phyloP scores from a whole-genome alignment of 1,284 basidiomycete species.

The Puccinia triticina region DNA sequence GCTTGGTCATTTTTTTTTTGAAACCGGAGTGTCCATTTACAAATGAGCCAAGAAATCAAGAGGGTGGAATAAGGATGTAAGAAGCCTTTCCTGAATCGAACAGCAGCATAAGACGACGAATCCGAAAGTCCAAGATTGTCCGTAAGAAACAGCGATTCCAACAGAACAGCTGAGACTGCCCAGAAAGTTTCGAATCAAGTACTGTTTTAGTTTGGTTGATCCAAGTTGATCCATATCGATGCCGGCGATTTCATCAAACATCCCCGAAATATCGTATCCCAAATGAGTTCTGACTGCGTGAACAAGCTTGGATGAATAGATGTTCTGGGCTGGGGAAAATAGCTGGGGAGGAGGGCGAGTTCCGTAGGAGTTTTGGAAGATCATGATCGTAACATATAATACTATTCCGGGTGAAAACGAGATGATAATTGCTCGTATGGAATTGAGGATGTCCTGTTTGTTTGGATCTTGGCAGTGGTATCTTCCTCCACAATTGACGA shows the following conservation, averaged over 20 bases:
- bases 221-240: constrained; percentile 51
- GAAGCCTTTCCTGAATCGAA: neutral
- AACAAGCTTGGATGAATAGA: neutral
- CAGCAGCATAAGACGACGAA: constrained; percentile 4
- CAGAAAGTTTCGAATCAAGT: constrained; percentile 33
- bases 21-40: too few relatives aligned
- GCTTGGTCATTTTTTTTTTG: too few relatives aligned
- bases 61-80: neutral
- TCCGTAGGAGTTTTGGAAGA: constrained; percentile 48
- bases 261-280: neutral
- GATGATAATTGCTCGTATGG: constrained; percentile 10
- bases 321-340: neutral
- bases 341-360: constrained; percentile 13
- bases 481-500: neutral
- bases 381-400: neutral
- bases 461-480: neutral
- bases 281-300: neutral
- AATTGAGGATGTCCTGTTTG: constrained; percentile 11
- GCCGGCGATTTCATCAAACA: constrained; percentile 1
- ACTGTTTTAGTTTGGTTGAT: constrained; percentile 34
- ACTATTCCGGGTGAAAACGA: constrained; percentile 19
- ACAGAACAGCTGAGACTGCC: constrained; percentile 34
- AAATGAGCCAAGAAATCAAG: too few relatives aligned
- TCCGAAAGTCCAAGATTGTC: constrained; percentile 14
- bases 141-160: neutral